Evolutionary conservation across 164 flowering plant genomes (phyloP).

Genomic region (Berberis thunbergii): DNA sequence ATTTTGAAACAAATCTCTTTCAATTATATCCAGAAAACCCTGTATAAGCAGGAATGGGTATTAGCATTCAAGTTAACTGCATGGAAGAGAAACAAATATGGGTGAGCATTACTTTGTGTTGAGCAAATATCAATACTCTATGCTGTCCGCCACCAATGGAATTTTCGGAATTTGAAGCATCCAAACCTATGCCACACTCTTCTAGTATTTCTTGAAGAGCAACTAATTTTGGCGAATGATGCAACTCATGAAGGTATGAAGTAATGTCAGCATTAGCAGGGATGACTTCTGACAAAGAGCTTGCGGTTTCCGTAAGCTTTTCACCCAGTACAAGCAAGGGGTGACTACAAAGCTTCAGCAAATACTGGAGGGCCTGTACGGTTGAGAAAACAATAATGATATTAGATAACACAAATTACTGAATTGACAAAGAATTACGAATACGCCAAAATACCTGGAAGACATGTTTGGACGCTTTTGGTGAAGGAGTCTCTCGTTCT

Average conservation of each 20-base stretch:
- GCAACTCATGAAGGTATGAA: conserved; percentile 69
- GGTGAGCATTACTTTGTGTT: conserved; percentile 58
- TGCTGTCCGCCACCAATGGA: conserved; percentile 70
- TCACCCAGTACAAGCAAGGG: conserved; percentile 91
- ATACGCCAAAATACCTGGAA: conserved; percentile 56
- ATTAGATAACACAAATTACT: background rate
- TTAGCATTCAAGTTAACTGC: background rate
- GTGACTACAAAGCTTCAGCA: conserved; percentile 99
- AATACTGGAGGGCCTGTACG: conserved; percentile 85
- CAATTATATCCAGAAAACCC: conserved; percentile 93
- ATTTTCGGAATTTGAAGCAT: conserved; percentile 59
- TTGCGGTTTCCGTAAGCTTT: conserved; percentile 41
- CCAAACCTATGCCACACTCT: conserved; percentile 97
- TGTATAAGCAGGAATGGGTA: conserved; percentile 26
- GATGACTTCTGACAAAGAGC: conserved; percentile 43
- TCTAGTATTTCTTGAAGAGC: conserved; percentile 95
- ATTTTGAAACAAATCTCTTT: conserved; percentile 77
- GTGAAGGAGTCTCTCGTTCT: conserved; percentile 33
- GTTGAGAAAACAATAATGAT: conserved; percentile 7
- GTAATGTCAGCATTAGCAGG: conserved; percentile 43
- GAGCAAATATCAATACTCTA: conserved; percentile 92
- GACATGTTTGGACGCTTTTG: conserved; percentile 88
- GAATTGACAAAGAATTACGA: background rate
- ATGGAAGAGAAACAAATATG: background rate
- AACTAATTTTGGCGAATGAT: conserved; percentile 91